Base-by-base conservation (phyloP, 2,329 filamentous ascomycete genomes). In the Phaeosphaeria sp. region DNA sequence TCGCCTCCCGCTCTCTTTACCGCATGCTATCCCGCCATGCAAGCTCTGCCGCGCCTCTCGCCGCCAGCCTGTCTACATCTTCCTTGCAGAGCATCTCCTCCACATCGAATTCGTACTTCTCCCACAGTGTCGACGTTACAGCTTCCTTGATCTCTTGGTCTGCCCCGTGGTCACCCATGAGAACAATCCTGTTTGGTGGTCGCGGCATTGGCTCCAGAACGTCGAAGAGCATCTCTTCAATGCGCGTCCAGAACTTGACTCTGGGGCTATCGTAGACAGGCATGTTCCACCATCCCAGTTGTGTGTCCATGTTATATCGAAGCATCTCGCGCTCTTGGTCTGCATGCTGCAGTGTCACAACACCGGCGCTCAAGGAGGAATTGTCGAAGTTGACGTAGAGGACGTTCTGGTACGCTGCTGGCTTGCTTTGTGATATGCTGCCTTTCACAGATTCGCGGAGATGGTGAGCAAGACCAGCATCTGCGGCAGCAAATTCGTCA, bases 331-430 rank as follows among this genome's bases (percentile, higher is more conserved):
- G 53, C 21, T 60, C 51, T 15, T 59, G 45, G 42, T 49, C 53
- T 20, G 48, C 60, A 22, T 50, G 56, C 39, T 51, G 44, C 48
- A 68, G 33, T 18, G 54, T 40, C 22, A 69, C 62, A 18, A 66
- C 60, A 5, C 62, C 63, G 18, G 61, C 64, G 46, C 60, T 64
- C 43, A 73, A 70, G n/a, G 67, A 68, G 2, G 60, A 63, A 25
- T 66, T 63, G 51, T 72, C 70, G 42, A 73, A 72, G 20, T 67
- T 58, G 2, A 73, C 44, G 44, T 70, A 71, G 13, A 73, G 57
- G 3, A 70, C 57, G 11, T 65, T 59, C 40, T 66, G 57, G 21
- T 61, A 51, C 6, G 49, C 58, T 52, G 47, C 65, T 53, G 20
- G 55, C 36, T 39, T 39, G 15, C 13, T n/a, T 17, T n/a, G 36